phyloP scores from a whole-genome alignment of 768 basidiomycete species.

The Russula sp. region DNA sequence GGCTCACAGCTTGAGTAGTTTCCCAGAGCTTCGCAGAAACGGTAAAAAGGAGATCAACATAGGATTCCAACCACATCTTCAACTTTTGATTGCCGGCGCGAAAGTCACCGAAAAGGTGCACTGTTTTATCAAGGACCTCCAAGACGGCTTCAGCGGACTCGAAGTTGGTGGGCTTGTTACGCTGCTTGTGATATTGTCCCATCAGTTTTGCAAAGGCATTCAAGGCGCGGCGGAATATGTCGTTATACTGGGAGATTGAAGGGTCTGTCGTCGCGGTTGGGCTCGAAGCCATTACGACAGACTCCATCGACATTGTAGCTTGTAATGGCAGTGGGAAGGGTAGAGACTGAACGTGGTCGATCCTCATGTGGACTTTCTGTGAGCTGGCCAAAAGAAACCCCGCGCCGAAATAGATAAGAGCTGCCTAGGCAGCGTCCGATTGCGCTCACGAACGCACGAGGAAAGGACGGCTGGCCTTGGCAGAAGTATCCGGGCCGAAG shows the following conservation, averaged over 20 bases:
- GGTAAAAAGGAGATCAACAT: not conserved
- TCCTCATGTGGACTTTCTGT: not conserved
- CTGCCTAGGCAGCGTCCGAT: too few relatives aligned
- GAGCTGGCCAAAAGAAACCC: too few relatives aligned
- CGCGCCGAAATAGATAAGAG: too few relatives aligned
- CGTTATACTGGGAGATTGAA: not conserved
- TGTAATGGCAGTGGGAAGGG: not conserved
- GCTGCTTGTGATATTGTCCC: not conserved
- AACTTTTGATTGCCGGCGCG: not conserved
- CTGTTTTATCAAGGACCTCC: not conserved
- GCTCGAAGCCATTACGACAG: too few relatives aligned
- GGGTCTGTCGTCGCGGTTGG: too few relatives aligned
- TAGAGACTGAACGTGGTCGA: not conserved
- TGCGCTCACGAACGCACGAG: too few relatives aligned
- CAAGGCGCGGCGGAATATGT: not conserved
- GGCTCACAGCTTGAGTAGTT: not conserved
- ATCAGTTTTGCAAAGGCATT: not conserved
- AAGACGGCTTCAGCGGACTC: not conserved
- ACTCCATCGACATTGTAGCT: not conserved
- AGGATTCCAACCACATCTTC: not conserved
- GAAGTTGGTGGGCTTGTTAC: not conserved
- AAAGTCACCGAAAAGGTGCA: not conserved
- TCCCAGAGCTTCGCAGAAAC: slow-evolving; percentile 2
- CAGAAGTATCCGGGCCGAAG: too few relatives aligned
- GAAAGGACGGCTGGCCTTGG: too few relatives aligned